Percentiles rank a stretch among this genome's conserved stretches.
Evolutionary conservation across 345 rosid genomes (phyloP).

Genomic region (Populus pruinosa): DNA sequence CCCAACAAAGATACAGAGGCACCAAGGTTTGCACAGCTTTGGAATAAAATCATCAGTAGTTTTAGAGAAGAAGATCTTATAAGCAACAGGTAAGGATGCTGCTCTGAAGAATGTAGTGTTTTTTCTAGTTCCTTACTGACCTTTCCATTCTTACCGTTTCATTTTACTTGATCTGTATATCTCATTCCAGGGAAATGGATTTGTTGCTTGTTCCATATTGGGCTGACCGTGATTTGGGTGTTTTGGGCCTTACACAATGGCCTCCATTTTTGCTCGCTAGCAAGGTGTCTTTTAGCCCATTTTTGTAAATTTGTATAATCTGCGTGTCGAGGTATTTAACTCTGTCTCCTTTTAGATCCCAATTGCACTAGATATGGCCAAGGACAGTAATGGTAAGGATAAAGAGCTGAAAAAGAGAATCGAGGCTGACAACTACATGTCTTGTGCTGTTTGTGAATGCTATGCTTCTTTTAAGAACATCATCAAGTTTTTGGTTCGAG

Average conservation of each 20-base stretch:
- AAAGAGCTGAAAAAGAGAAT: slow-evolving; percentile 86
- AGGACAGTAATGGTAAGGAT: slow-evolving; percentile 90
- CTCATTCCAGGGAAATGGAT: slow-evolving; percentile 79
- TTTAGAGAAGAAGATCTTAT: slow-evolving; percentile 98
- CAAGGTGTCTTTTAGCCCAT: slow-evolving; percentile 53
- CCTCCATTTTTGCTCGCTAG: slow-evolving; percentile 98
- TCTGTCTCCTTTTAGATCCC: slow-evolving; percentile 59
- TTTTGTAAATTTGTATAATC: slow-evolving; percentile 1
- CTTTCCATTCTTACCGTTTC: not conserved
- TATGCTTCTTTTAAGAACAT: slow-evolving; percentile 88
- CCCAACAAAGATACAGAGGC: slow-evolving; percentile 72
- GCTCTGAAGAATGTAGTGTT: not conserved
- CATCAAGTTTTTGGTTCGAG: slow-evolving; percentile 74
- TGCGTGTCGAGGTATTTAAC: slow-evolving; percentile 12
- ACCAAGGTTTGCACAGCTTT: slow-evolving; percentile 94
- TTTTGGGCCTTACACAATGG: slow-evolving; percentile 68
- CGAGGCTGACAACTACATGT: slow-evolving; percentile 68
- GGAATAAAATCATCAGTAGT: slow-evolving; percentile 95
- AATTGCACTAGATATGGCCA: slow-evolving; percentile 98
- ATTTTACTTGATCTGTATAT: slow-evolving; percentile 16
- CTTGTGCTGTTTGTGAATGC: slow-evolving; percentile 91
- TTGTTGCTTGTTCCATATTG: slow-evolving; percentile 98
- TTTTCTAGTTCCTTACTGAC: not conserved
- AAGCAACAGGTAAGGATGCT: slow-evolving; percentile 50
- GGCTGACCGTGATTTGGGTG: slow-evolving; percentile 81